Evolutionary conservation across 73 alveolate genomes (phyloP).

Genomic region (Diophrys appendiculata): DNA sequence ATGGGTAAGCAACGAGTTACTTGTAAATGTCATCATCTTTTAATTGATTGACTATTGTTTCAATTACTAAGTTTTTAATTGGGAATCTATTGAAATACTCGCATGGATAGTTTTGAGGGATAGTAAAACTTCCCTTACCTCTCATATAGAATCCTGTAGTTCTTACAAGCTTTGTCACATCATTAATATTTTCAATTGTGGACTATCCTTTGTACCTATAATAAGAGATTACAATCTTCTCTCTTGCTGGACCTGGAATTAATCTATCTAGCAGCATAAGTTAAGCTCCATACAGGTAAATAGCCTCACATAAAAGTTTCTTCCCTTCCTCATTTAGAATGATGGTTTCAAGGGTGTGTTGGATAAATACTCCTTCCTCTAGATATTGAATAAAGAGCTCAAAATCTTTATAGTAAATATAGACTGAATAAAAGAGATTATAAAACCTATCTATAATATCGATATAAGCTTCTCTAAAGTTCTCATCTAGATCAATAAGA

Average conservation of each 20-base stretch:
- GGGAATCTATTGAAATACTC: constrained; percentile 88
- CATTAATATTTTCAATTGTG: constrained; percentile 85
- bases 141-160: constrained; percentile 80
- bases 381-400: constrained; percentile 80
- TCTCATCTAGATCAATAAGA: constrained; percentile 93
- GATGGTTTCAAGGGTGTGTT: constrained; percentile 76
- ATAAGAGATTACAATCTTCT: constrained; percentile 89
- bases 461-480: constrained; percentile 87
- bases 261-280: constrained; percentile 91
- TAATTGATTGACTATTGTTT: constrained; percentile 74
- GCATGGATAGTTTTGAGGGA: constrained; percentile 86
- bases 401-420: constrained; percentile 87
- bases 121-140: constrained; percentile 63
- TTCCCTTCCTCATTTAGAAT: constrained; percentile 85
- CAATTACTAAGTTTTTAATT: constrained; percentile 62
- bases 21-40: constrained; percentile 95
- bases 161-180: constrained; percentile 80
- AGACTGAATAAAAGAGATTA: constrained; percentile 88
- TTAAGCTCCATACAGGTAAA: constrained; percentile 93
- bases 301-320: constrained; percentile 85
- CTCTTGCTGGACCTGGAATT: constrained; percentile 93
- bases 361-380: constrained; percentile 73
- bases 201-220: constrained; percentile 94
- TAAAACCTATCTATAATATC: constrained; percentile 93
- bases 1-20: constrained; percentile 90